Conservation (phyloP, 2,329 filamentous ascomycete species). For the Cytospora piceae region DNA sequence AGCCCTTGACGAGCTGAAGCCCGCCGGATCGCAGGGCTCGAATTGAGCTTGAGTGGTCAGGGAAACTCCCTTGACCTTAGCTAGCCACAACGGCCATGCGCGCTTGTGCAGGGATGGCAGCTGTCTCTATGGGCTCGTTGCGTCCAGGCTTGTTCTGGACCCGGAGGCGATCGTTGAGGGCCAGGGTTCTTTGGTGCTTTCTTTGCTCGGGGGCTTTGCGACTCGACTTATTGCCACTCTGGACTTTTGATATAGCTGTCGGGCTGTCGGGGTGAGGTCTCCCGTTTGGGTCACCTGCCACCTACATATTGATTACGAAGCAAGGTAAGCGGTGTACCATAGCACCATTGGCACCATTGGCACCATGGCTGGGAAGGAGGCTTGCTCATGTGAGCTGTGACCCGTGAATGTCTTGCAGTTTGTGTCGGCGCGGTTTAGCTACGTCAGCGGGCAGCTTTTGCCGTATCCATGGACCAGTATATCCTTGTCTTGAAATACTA, state of each 20-base stretch:
- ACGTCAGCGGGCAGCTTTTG: not conserved
- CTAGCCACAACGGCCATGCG: not conserved
- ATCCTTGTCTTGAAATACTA: not conserved
- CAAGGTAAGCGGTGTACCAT: constrained; percentile 23
- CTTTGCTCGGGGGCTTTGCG: not conserved
- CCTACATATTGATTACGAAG: not conserved
- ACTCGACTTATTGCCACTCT: not conserved
- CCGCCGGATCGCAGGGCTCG: not conserved
- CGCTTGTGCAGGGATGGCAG: constrained; percentile 16
- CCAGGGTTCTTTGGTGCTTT: constrained; percentile 4
- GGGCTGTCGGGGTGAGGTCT: not conserved
- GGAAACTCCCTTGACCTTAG: not conserved
- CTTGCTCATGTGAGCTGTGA: constrained; percentile 3
- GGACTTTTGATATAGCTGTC: not conserved
- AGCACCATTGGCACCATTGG: not conserved
- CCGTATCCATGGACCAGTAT: not conserved
- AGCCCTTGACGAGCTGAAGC: constrained; percentile 27
- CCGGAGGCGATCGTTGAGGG: constrained; percentile 10
- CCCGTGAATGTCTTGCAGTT: not conserved
- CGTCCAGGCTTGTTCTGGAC: constrained; percentile 13
- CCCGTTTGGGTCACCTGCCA: not conserved
- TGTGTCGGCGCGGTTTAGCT: not conserved
- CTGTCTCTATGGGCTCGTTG: not conserved
- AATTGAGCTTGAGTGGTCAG: constrained; percentile 3
- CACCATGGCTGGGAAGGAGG: not conserved